Evolutionary conservation across 176 grass and related monocot genomes (phyloP), one percentile per base, ranked within the genome.

Genomic region (Carex scoparia): DNA sequence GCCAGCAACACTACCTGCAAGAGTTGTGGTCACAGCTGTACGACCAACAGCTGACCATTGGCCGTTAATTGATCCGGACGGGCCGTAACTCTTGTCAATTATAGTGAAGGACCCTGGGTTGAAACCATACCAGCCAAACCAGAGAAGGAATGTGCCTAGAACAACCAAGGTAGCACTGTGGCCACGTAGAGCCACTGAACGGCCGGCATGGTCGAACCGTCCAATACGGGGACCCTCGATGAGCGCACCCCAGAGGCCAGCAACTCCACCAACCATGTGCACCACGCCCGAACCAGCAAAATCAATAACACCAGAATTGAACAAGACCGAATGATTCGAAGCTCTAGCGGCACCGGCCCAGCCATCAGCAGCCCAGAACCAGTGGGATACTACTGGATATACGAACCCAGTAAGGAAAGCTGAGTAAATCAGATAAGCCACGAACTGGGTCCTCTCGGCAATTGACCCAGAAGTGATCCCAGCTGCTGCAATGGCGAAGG

Each of bases 401-500:
- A 97, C 95, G 84, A 97, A 94, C 0, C 95, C 95, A 0, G 95
- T 97, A 63, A 97, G 95, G 83, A 97, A 97, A 3, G 95, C 89
- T 2, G 95, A 97, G 87, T 97, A 97, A 61, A 97, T 93, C 65
- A 97, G 90, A 37, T 97, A 94, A 14, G 95, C 91, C 1, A 94
- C 92, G 86, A 97, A 97, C 89, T 97, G 92, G 37, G 95, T 97
- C 35, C 95, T 28, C 91, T 97, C 92, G 37, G 95, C 91, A 75
- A 97, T 97, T 62, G 95, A 97, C 0, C 95, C 92, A 1, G 95
- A 97, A 31, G 95, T 97, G 89, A 97, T 97, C 4, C 95, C 92
- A n/a, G 95, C 95, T 60, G 95, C 95, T 10, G 95, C 95, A 65
- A 97, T 97, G 84, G 95, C 95, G 86, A 97, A 97, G 85, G 95